Evolutionary conservation across 2,329 filamentous ascomycete species (phyloP).

Genomic region (Hypoxylon sp.): DNA sequence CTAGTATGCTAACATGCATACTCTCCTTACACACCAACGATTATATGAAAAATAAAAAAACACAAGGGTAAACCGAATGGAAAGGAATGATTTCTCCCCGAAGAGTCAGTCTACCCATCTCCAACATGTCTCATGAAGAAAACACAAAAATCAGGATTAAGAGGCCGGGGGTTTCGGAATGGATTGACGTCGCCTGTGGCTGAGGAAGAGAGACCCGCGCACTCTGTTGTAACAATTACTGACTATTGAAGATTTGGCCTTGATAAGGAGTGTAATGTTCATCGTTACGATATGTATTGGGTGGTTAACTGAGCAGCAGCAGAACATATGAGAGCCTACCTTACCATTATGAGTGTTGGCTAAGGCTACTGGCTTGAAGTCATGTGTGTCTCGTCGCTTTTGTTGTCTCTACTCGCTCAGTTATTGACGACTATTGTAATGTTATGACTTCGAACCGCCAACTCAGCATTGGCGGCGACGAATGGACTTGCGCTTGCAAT

Average conservation of each 20-base stretch:
- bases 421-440: neutral
- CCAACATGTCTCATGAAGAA: neutral
- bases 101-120: neutral
- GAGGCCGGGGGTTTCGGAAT: neutral
- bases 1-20: conserved; percentile 11
- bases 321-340: conserved; percentile 19
- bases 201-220: neutral
- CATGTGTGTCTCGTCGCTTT: neutral
- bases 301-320: conserved; percentile 12
- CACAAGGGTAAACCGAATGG: neutral
- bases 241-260: neutral
- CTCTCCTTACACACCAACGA: neutral
- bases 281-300: conserved; percentile 19
- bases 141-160: neutral
- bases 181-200: conserved; percentile 4
- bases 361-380: neutral
- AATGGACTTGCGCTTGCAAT: neutral
- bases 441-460: neutral
- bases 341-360: neutral
- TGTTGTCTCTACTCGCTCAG: neutral
- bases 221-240: neutral
- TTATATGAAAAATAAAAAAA: neutral
- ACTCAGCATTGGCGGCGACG: neutral
- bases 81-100: neutral
- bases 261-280: conserved; percentile 8